phyloP scores from a whole-genome alignment of 2,329 filamentous ascomycete species.

The Claviceps sp. region DNA sequence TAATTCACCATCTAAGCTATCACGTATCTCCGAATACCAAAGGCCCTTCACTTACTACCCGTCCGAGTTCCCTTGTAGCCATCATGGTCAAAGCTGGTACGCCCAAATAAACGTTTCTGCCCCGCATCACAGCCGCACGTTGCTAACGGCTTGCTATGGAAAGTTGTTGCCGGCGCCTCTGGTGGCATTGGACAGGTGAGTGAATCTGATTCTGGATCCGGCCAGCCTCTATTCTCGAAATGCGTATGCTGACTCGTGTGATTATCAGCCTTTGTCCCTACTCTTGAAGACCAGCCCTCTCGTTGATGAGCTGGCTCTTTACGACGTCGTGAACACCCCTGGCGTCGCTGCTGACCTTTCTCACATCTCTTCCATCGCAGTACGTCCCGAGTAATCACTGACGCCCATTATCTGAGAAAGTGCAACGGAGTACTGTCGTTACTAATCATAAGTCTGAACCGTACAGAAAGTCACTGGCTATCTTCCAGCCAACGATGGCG shows the following conservation, averaged over 20 bases:
- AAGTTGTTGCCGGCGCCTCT: constrained; percentile 84
- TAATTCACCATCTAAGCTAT: not conserved
- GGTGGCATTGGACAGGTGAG: constrained; percentile 96
- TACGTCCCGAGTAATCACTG: constrained; percentile 22
- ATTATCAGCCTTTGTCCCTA: constrained; percentile 73
- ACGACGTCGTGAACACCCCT: constrained; percentile 98
- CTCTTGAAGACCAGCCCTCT: constrained; percentile 84
- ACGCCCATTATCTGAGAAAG: not conserved
- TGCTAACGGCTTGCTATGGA: constrained; percentile 6
- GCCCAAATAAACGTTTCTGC: constrained; percentile 14
- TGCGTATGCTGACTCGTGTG: constrained; percentile 10
- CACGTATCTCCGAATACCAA: not conserved
- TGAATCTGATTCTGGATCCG: not conserved
- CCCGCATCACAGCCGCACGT: constrained; percentile 12
- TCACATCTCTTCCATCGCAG: constrained; percentile 86
- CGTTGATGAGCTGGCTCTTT: constrained; percentile 85
- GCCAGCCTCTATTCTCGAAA: not conserved
- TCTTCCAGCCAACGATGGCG: constrained; percentile 73
- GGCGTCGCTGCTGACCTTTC: constrained; percentile 93
- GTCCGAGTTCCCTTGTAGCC: constrained; percentile 6
- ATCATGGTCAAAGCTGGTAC: constrained; percentile 51
- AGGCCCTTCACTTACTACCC: not conserved
- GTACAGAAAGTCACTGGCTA: constrained; percentile 71
- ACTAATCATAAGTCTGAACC: constrained; percentile 5
- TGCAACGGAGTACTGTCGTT: not conserved